Percentiles rank a stretch among this genome's conserved stretches.
These are phyloP conservation scores for Myxozyma neotropica DNA, from an alignment of 805 yeast genomes.

Conservation along the genomic window DNA sequence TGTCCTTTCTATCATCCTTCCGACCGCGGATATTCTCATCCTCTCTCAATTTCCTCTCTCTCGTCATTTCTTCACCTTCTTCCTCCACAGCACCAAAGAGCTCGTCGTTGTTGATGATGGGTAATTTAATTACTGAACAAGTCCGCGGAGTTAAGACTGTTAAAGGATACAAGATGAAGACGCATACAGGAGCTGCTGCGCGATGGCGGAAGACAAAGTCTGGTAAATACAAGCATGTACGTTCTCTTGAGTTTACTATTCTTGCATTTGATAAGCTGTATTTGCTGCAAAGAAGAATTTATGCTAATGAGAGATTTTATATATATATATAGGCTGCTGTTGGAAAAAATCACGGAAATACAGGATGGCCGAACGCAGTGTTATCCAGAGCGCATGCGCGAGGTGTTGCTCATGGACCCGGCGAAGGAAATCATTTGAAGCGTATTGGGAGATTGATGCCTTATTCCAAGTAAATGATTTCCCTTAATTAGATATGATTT, in stretches of 20 bases:
- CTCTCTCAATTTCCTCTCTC: not conserved
- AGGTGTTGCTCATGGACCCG: slow-evolving; percentile 22
- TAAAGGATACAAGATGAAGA: slow-evolving; percentile 29
- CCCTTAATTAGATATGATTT: not conserved
- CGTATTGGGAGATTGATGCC: slow-evolving; percentile 22
- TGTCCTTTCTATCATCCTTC: not conserved
- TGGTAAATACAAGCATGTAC: slow-evolving; percentile 29
- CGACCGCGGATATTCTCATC: slow-evolving; percentile 2
- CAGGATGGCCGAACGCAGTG: slow-evolving; percentile 23
- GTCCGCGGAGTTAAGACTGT: slow-evolving; percentile 1
- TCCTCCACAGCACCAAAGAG: not conserved
- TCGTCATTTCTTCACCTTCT: not conserved
- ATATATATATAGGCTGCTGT: slow-evolving; percentile 20
- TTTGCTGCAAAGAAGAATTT: not conserved
- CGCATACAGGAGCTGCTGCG: slow-evolving; percentile 31
- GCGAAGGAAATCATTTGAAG: slow-evolving; percentile 27
- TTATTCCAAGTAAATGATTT: slow-evolving; percentile 11
- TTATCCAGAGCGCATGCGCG: slow-evolving; percentile 13
- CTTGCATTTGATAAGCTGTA: not conserved
- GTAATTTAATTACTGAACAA: not conserved
- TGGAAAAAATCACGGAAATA: slow-evolving; percentile 28
- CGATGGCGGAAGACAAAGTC: slow-evolving; percentile 30
- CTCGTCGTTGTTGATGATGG: not conserved
- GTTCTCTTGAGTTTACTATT: not conserved
- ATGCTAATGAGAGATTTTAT: not conserved